A percentile compares a stretch with the other conserved stretches of the same genome.
These are phyloP conservation scores for Arabidopsis thaliana DNA, from an alignment of 345 rosid genomes.

Conservation along the genomic window DNA sequence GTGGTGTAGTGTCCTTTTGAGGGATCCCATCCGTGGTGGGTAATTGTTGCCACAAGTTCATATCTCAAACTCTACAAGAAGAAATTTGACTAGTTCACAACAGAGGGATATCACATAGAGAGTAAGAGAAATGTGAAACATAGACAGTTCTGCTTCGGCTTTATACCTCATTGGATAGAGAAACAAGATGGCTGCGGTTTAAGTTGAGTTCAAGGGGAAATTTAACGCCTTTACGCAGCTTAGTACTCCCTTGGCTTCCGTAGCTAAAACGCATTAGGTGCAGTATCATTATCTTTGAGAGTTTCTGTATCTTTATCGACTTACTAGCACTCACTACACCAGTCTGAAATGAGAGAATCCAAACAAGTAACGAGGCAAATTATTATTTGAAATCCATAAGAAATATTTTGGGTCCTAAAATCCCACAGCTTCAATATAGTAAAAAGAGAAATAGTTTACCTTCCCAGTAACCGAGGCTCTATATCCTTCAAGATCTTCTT, in stretches of 20 bases:
- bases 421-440: neutral
- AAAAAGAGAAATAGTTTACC: conserved; percentile 51
- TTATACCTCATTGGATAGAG: conserved; percentile 68
- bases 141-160: neutral
- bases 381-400: neutral
- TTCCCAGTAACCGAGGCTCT: conserved; percentile 78
- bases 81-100: conserved; percentile 16
- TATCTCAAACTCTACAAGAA: conserved; percentile 71
- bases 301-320: conserved; percentile 77
- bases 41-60: conserved; percentile 88
- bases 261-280: conserved; percentile 94
- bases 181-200: conserved; percentile 70
- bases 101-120: conserved; percentile 19
- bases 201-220: conserved; percentile 84
- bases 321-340: conserved; percentile 85
- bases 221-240: conserved; percentile 77
- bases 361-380: conserved; percentile 21
- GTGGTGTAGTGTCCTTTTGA: conserved; percentile 95
- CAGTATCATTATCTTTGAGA: conserved; percentile 87
- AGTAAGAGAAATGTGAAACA: conserved; percentile 14
- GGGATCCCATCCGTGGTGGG: conserved; percentile 94
- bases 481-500: conserved; percentile 90
- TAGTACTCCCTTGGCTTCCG: conserved; percentile 92
- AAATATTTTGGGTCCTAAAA: conserved; percentile 16
- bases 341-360: conserved; percentile 55